Evolutionary conservation across 2,329 filamentous ascomycete species (phyloP).

Genomic region (Alternaria alternata): DNA sequence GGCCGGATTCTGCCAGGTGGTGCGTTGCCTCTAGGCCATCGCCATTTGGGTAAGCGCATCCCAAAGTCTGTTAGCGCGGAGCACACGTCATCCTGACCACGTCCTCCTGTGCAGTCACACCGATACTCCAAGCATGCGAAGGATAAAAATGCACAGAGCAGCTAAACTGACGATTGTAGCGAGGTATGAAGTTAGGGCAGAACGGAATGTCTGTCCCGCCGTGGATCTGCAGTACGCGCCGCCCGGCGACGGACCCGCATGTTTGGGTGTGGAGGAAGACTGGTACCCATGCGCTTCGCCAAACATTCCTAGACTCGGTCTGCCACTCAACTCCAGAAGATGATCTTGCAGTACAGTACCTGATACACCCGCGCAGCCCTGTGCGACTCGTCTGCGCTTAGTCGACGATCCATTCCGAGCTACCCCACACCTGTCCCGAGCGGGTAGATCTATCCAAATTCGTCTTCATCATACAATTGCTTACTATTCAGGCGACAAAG

Average conservation of each 20-base stretch:
- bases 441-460: not conserved
- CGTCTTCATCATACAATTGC: not conserved
- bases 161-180: not conserved
- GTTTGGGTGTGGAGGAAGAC: not conserved
- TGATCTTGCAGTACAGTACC: not conserved
- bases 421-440: constrained; percentile 3
- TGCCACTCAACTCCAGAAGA: not conserved
- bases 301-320: not conserved
- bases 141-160: not conserved
- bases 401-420: constrained; percentile 4
- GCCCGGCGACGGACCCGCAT: not conserved
- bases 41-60: not conserved
- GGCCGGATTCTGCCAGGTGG: not conserved
- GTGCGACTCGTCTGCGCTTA: constrained; percentile 10
- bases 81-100: constrained; percentile 1
- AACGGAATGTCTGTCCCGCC: not conserved
- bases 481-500: not conserved
- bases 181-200: not conserved
- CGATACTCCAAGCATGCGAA: not conserved
- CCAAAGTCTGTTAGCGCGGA: not conserved
- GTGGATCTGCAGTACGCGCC: not conserved
- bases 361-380: not conserved
- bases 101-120: not conserved
- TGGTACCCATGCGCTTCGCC: not conserved
- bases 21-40: not conserved